Evolutionary conservation across 257 asterid genomes (phyloP).

Genomic region (Paulownia fortunei): DNA sequence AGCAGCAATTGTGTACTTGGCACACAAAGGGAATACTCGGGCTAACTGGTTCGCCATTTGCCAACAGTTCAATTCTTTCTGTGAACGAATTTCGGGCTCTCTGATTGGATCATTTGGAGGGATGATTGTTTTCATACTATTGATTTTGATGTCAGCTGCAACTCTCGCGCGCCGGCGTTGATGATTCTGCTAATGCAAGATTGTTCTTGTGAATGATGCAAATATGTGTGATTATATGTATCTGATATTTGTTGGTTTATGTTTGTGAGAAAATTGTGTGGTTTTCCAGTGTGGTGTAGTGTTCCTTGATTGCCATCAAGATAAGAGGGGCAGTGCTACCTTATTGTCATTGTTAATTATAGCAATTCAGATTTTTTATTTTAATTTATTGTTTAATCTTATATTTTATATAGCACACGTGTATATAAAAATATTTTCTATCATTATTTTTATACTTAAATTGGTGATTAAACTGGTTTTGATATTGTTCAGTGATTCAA

Average conservation of each 20-base stretch:
- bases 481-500: too few relatives aligned
- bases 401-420: too few relatives aligned
- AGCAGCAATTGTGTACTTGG: conserved; percentile 83
- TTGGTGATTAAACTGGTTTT: too few relatives aligned
- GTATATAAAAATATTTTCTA: too few relatives aligned
- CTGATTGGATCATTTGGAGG: conserved; percentile 68
- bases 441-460: too few relatives aligned
- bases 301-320: too few relatives aligned
- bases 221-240: not conserved
- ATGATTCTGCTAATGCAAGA: not conserved
- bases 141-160: conserved; percentile 54
- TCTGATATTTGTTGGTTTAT: conserved; percentile 20
- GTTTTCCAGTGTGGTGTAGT: not conserved
- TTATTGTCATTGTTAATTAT: not conserved
- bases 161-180: conserved; percentile 50
- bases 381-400: too few relatives aligned
- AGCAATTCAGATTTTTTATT: too few relatives aligned
- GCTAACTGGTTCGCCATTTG: conserved; percentile 83
- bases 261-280: not conserved
- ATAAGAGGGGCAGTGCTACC: not conserved
- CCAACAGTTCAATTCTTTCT: conserved; percentile 65
- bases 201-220: not conserved
- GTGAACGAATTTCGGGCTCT: conserved; percentile 68
- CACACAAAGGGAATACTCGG: conserved; percentile 71
- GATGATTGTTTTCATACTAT: conserved; percentile 44